Evolutionary conservation across 2,329 filamentous ascomycete species (phyloP).

Genomic region (Lasiodiplodia sp.): DNA sequence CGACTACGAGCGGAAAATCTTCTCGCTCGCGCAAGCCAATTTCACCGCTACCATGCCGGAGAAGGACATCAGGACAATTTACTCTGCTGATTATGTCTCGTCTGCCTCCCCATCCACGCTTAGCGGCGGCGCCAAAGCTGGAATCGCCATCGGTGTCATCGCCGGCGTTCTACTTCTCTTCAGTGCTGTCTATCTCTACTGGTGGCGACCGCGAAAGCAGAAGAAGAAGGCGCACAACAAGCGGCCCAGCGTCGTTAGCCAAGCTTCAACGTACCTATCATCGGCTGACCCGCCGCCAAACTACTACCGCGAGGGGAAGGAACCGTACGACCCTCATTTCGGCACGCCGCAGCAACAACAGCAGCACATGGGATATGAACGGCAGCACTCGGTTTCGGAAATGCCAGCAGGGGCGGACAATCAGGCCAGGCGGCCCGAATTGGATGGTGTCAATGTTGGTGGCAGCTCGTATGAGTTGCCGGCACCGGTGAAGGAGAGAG

Average conservation of each 20-base stretch:
- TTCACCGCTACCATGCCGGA: not conserved
- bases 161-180: not conserved
- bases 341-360: no score
- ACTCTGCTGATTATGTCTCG: conserved; percentile 33
- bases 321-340: not conserved
- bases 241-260: not conserved
- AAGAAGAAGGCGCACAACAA: not conserved
- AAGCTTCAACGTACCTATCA: not conserved
- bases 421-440: not conserved
- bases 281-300: not conserved
- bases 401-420: not conserved
- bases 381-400: not conserved
- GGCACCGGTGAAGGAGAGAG: not conserved
- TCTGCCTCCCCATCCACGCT: not conserved
- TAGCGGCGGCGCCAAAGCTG: not conserved
- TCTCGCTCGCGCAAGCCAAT: conserved; percentile 33
- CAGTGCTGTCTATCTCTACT: not conserved
- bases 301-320: not conserved
- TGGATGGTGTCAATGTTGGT: not conserved
- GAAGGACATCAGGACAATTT: not conserved
- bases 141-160: not conserved
- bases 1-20: conserved; percentile 45
- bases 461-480: not conserved
- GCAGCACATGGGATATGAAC: not conserved
- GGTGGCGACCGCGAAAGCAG: not conserved